Base-by-base conservation (phyloP, 768 basidiomycete species). In the Hygrophoropsis aurantiaca region DNA sequence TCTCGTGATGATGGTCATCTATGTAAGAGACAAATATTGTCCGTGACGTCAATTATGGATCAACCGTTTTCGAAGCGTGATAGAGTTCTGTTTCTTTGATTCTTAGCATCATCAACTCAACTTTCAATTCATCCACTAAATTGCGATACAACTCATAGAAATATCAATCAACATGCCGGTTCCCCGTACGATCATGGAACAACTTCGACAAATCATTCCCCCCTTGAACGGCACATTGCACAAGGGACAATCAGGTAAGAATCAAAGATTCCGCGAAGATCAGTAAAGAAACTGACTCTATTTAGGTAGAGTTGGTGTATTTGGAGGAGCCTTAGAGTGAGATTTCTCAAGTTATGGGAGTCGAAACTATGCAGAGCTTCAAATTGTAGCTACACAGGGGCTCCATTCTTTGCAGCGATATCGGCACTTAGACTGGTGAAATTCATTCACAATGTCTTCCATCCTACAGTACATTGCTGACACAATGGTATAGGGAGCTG, bases 381-480 rank as follows among this genome's bases (percentile, higher is more conserved):
- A 39, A 30, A n/a, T 13, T 36, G 13, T 51, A 97, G 95, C 64
- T 98, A 97, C 67, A 90, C 94, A 0, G 97, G 97, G 13, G 97
- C 97, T 16, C 97, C 97, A 0, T 99, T 84, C 76, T 98, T 97
- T 63, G 89, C 94, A 4, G 84, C 92, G 27, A 91, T 97, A 57
- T 85, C 94, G 3, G 90, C 94, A 1, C 76, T 95, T 53, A 80
- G 91, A 54, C 78, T 97, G 61, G 92, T 91, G 27, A 44, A 6
- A 56, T 23, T 23, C 18, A 20, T 44, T 32, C 43, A 36, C n/a
- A 27, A 4, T 13, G 37, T 36, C 25, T 25, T 11, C n/a, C 32
- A n/a, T 18, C n/a, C n/a, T 38, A 7, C 36, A 38, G 20, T 7
- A n/a, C n/a, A n/a, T n/a, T 38, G 6, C n/a, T 38, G 20, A 38